These are phyloP conservation scores for Trichoderma sp. DNA, from an alignment of 2,329 filamentous ascomycete species.

Conservation along the genomic window DNA sequence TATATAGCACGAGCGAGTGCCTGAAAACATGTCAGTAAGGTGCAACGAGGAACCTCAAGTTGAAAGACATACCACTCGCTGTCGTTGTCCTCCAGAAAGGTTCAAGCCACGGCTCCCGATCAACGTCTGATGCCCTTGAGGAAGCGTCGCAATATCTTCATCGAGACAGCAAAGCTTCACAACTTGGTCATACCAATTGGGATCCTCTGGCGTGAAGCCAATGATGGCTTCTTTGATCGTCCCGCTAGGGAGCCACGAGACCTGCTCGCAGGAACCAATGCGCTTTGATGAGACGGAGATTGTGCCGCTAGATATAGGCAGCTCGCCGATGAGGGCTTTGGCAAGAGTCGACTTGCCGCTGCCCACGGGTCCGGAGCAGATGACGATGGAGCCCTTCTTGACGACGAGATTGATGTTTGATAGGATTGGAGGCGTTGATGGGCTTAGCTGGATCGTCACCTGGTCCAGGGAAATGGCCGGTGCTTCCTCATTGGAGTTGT, in stretches of 20 bases:
- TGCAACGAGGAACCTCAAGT: no score
- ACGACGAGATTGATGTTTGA: background rate
- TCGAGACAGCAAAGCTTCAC: background rate
- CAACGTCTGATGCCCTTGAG: background rate
- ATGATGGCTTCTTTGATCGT: background rate
- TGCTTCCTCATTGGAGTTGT: no score
- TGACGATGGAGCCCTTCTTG: background rate
- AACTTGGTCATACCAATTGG: background rate
- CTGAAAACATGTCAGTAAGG: background rate
- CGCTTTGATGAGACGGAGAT: background rate
- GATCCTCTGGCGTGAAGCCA: conserved; percentile 5
- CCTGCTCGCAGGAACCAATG: background rate
- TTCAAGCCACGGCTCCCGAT: background rate
- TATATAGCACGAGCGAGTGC: background rate
- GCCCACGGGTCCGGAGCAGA: conserved; percentile 1
- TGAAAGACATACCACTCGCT: background rate
- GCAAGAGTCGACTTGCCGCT: conserved; percentile 14
- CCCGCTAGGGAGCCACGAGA: conserved; percentile 14
- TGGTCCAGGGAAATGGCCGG: no score
- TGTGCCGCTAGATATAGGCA: background rate
- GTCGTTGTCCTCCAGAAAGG: background rate
- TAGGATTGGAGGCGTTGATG: no score
- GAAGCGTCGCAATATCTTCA: background rate
- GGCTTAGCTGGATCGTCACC: no score
- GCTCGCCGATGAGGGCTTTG: conserved; percentile 3